A percentile compares a stretch with the other conserved stretches of the same genome.
Conservation (phyloP, 2,329 filamentous ascomycete species). For the Akanthomyces muscarius region DNA sequence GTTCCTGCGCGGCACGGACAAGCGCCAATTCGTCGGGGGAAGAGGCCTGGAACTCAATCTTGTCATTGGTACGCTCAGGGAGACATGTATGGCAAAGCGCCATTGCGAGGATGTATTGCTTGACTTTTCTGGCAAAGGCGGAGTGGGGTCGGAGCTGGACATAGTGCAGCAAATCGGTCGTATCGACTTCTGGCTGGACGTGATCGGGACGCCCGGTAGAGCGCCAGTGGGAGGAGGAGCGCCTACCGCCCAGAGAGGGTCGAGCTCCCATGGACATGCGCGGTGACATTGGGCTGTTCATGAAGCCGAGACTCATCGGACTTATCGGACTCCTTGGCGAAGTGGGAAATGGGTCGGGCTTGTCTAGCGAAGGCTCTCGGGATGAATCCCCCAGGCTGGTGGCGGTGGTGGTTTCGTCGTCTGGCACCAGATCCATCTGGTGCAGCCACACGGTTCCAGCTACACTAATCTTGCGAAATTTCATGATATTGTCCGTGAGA, state of each 20-base stretch:
- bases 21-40: constrained; percentile 88
- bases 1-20: constrained; percentile 77
- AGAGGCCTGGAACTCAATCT: constrained; percentile 78
- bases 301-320: constrained; percentile 23
- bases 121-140: constrained; percentile 71
- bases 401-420: constrained; percentile 21
- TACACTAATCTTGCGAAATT: constrained; percentile 87
- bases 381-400: constrained; percentile 23
- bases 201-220: constrained; percentile 46
- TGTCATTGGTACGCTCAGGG: constrained; percentile 66
- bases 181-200: constrained; percentile 56
- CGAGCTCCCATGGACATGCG: constrained; percentile 30
- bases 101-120: constrained; percentile 77
- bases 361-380: constrained; percentile 28
- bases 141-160: constrained; percentile 72
- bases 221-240: constrained; percentile 48
- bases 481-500: constrained; percentile 92
- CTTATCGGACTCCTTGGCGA: constrained; percentile 27
- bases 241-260: constrained; percentile 31
- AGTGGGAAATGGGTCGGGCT: constrained; percentile 26
- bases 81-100: constrained; percentile 89
- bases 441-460: constrained; percentile 88
- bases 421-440: constrained; percentile 58
- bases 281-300: constrained; percentile 26
- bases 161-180: constrained; percentile 72